Base-by-base conservation (phyloP, 345 rosid genomes). In the Linum lewisii region DNA sequence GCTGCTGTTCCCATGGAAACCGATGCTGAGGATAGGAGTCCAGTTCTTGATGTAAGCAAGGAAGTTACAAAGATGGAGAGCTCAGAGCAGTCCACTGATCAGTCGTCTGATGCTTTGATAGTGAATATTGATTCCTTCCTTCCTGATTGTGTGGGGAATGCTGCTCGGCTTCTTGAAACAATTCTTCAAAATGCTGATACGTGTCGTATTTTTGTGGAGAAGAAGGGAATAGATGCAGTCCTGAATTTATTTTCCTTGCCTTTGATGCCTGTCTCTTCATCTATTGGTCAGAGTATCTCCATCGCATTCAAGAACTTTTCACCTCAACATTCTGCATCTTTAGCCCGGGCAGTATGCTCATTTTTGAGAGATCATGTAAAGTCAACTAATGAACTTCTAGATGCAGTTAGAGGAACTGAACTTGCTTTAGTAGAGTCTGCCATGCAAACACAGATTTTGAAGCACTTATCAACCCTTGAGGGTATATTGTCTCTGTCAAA, bases 131-230 rank as follows among this genome's bases (percentile, higher is more conserved):
- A 92, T 70, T 71, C 71, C 53, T 85, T 84, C 70, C 89, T 92
- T 67, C 94, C 94, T 44, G 95, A 86, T 68, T 88, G 82, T 79
- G 84, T 85, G 38, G 70, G 73, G 72, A 86, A 92, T 78, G 82
- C 69, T 70, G 86, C 93, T 62, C 93, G 86, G 51, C 95, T 92
- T 69, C 88, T 92, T 67, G 98, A 92, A 71, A 82, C 94, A 52
- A 75, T 92, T 70, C 95, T 92, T 77, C 97, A 92, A 77, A 88
- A 92, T 81, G 93, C 95, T 24, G 97, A 88, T 66, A 86, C 90
- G 24, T 92, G 97, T 50, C 87, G 87, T 50, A 73, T 86, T 47
- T 92, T 92, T 82, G 84, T 92, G 67, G 97, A 92, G 79, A 92
- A 83, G 79, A 88, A 84, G 74, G 98, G 98, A 54, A 79, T 86